Evolutionary conservation across 2,329 filamentous ascomycete genomes (phyloP), one percentile per base, ranked within the genome.

Genomic region (Colletotrichum sp.): DNA sequence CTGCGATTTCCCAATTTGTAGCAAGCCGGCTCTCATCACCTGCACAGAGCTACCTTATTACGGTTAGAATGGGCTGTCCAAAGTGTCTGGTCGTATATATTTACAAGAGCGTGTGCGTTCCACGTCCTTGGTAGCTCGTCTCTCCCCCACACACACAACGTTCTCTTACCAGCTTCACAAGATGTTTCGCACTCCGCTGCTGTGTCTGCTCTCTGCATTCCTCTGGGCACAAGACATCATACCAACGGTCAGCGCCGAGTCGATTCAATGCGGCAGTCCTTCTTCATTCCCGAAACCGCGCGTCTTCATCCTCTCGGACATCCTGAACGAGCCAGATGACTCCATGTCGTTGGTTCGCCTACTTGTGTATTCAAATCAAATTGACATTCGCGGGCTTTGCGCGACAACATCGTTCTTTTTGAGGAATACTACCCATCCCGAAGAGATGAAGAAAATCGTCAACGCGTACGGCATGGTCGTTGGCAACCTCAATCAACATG

Each of bases 401-500:
- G 87, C 86, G 7, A 83, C 82, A 57, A 88, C 87, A 0, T 88
- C 87, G 5, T 87, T 83, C 77, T 88, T 86, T 86, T 83, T 88
- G 80, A 85, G 81, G 66, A 82, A 81, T 36, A 83, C 83, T 18
- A 82, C 85, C 28, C 82, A 83, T 70, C 84, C 87, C 8, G 80
- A 88, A 72, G 83, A 87, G 36, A 87, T 89, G 78, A 80, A 83
- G 69, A 83, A 83, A 28, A 87, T 88, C 36, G 71, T 89, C 62
- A 80, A 88, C 62, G 87, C 84, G 7, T 89, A 89, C 76, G 84
- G 78, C 3, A 78, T 84, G 26, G 86, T 86, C 1, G 84, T 85
- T n/a, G 84, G 86, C 16, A 91, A 88, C 72, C 82, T 92, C 9
- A 88, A 89, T 69, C 78, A 78, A 4, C 89, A 91, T 77, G 55